A percentile compares a stretch with the other conserved stretches of the same genome.
Conservation (phyloP, 306 rosid species). For the Sindora glabra region DNA sequence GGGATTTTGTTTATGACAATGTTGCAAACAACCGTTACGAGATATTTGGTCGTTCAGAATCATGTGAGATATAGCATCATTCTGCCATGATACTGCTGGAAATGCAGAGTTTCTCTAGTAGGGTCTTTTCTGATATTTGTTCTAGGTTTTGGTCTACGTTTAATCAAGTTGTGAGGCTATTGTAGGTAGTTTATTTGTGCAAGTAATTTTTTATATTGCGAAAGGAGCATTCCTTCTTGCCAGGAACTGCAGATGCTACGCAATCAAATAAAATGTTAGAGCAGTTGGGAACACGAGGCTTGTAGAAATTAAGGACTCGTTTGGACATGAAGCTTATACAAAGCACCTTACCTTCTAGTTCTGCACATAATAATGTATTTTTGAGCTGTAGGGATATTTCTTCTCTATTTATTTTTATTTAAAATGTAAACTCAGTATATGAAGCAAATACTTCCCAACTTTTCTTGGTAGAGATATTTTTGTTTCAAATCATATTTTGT, state of each 20-base stretch:
- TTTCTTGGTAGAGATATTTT: constrained; percentile 4
- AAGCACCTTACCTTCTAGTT: constrained; percentile 18
- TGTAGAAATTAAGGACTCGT: constrained; percentile 14
- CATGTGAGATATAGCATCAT: constrained; percentile 61
- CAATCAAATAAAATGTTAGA: no score
- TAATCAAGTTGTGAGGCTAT: no score
- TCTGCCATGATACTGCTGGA: constrained; percentile 6
- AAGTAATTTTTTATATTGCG: no score
- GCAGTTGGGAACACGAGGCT: constrained; percentile 38
- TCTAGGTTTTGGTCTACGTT: no score
- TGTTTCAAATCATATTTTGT: constrained; percentile 21
- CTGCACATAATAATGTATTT: background rate
- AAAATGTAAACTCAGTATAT: constrained; percentile 10
- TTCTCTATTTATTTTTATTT: constrained; percentile 25
- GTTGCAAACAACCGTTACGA: constrained; percentile 87
- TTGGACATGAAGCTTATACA: constrained; percentile 25
- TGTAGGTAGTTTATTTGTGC: no score
- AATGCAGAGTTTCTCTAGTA: no score
- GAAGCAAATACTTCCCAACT: constrained; percentile 1
- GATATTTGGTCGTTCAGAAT: constrained; percentile 78
- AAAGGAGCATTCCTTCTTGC: no score
- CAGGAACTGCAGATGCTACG: no score
- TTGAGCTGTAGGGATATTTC: background rate
- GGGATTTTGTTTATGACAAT: constrained; percentile 77
- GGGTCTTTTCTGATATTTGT: no score